Conservation (phyloP, 2,329 filamentous ascomycete species). For the Rhynchosporium secalis region DNA sequence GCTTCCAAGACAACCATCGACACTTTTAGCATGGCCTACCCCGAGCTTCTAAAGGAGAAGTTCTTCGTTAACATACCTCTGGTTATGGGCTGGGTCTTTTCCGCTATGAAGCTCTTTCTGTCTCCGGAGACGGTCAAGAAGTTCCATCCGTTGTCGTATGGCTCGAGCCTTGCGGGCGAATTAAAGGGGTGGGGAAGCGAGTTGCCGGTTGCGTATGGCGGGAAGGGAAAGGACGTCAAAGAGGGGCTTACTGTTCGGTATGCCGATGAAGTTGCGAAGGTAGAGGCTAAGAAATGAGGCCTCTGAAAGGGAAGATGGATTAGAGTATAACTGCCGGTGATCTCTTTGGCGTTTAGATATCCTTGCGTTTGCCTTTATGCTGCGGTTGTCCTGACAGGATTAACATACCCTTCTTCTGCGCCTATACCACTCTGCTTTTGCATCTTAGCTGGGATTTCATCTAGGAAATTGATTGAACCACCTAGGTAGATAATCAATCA, state of each 20-base stretch:
- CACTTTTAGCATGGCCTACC: conserved; percentile 79
- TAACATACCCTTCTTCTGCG: neutral
- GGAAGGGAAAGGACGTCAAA: conserved; percentile 55
- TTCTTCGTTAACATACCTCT: conserved; percentile 91
- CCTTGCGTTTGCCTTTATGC: neutral
- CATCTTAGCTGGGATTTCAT: neutral
- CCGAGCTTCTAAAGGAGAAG: conserved; percentile 85
- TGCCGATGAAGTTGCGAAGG: conserved; percentile 21
- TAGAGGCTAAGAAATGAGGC: neutral
- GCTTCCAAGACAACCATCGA: conserved; percentile 80
- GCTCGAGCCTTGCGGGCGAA: conserved; percentile 65
- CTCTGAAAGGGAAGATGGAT: neutral
- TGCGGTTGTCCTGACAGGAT: neutral
- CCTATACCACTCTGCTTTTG: conserved; percentile 3
- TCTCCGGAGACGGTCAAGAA: conserved; percentile 74
- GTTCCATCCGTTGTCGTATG: conserved; percentile 76
- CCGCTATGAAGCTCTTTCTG: conserved; percentile 73
- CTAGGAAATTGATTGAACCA: no score
- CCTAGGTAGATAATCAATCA: no score
- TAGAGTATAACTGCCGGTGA: neutral
- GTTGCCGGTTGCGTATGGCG: conserved; percentile 78
- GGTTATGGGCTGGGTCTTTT: conserved; percentile 87
- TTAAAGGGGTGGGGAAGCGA: conserved; percentile 58
- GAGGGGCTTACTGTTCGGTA: conserved; percentile 39
- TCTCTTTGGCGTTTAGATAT: conserved; percentile 11